Conservation (phyloP, 202 grass and related monocot genomes). For the Carex sylvatica region DNA sequence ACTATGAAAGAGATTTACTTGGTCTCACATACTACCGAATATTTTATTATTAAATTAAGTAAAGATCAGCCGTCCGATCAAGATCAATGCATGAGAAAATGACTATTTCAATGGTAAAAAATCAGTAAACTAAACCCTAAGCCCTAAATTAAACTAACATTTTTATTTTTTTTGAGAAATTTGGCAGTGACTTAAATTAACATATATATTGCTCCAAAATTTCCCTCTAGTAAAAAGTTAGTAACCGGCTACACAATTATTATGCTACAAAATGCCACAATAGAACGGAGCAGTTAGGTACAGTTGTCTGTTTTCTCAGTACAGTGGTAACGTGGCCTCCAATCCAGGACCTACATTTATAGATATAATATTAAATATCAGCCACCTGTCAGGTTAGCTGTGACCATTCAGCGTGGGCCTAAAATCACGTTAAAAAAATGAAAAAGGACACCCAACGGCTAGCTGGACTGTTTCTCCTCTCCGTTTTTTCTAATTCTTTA, state of each 20-base stretch:
- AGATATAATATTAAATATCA: not conserved
- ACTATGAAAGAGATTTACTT: too few species aligned
- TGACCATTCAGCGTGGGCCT: not conserved
- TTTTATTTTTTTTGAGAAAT: too few species aligned
- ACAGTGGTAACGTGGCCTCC: not conserved
- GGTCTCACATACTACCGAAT: too few species aligned
- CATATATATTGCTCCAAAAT: too few species aligned
- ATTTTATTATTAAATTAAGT: too few species aligned
- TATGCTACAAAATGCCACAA: not conserved
- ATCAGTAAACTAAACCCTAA: too few species aligned
- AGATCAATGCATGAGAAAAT: too few species aligned
- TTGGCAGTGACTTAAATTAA: too few species aligned
- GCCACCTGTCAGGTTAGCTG: conserved; percentile 18
- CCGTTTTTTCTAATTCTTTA: not conserved
- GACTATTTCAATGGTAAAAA: too few species aligned
- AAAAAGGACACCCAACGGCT: conserved; percentile 20
- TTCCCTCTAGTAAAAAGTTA: not conserved
- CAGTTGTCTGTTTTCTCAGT: not conserved
- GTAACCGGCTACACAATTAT: not conserved
- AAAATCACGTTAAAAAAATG: not conserved
- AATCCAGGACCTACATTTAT: not conserved
- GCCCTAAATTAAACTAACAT: too few species aligned
- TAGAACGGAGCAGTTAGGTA: not conserved
- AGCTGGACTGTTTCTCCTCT: conserved; percentile 12
- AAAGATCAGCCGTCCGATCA: too few species aligned